Evolutionary conservation across 2,329 filamentous ascomycete species (phyloP), one percentile per base, ranked within the genome.

Genomic region (Aspergillus sp.): DNA sequence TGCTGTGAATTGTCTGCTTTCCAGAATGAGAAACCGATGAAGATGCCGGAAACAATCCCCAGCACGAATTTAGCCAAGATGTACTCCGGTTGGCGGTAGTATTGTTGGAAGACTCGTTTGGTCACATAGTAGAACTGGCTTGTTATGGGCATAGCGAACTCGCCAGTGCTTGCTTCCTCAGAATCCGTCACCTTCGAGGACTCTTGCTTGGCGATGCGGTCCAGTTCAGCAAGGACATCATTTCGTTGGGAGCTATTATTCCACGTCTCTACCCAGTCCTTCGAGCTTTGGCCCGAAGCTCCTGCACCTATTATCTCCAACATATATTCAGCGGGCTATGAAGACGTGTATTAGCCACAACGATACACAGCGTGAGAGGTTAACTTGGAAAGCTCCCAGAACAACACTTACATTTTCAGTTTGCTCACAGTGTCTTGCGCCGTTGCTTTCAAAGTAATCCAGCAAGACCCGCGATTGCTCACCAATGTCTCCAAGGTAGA

Each of bases 51-150:
- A 1, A 50, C 20, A 29, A 58, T 77, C 70, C 87, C 90, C 16
- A 93, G 85, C 1, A 83, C 78, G 1, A 83, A 74, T 80, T 95
- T 95, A 67, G 89, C 87, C 78, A 92, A 94, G 73, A 95, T 91
- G 78, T 95, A 94, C 3, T 86, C 84, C 0, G 91, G 91, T 0
- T 87, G 91, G 59, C 91, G 88, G 90, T 90, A 95, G 82, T 92
- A 93, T 73, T 94, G 90, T 73, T 92, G 85, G 78, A 92, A 93
- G 36, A 92, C 88, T 69, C 91, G 90, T 64, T 81, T 73, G 11
- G 84, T 83, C 56, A 91, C 89, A 69, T 85, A 80, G 53, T 74
- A 76, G 45, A 92, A 77, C 74, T 96, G 91, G 4, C 77, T 69
- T 49, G 63, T 68, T 69, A 93, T 90, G 0, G 88, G 83, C 9